Conservation (phyloP, 371 early-diverging fungal genomes). For the Lichtheimia hyalospora region DNA sequence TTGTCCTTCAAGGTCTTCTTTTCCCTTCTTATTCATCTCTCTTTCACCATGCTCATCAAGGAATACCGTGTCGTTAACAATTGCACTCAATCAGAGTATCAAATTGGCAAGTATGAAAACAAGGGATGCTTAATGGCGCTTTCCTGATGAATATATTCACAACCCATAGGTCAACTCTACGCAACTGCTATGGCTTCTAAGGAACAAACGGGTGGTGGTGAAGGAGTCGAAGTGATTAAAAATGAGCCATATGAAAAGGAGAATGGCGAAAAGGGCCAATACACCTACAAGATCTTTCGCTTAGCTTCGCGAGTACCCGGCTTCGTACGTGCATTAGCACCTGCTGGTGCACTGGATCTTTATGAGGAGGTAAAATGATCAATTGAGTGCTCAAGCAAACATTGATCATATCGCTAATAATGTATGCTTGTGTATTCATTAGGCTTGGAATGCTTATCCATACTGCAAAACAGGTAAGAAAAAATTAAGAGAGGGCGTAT, state of each 20-base stretch:
- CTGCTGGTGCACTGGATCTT: conserved; percentile 63
- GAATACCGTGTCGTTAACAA: conserved; percentile 74
- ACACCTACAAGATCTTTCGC: conserved; percentile 75
- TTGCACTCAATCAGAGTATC: conserved; percentile 70
- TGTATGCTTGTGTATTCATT: background rate
- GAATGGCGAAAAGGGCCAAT: conserved; percentile 69
- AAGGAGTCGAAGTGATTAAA: conserved; percentile 40
- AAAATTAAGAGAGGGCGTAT: no score
- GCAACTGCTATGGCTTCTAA: conserved; percentile 75
- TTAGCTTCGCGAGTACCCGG: conserved; percentile 63
- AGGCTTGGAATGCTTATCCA: conserved; percentile 86
- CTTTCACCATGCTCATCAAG: conserved; percentile 57
- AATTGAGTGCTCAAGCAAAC: no score
- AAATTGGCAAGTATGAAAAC: conserved; percentile 36
- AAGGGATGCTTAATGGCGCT: background rate
- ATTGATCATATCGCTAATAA: background rate
- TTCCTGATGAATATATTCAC: background rate
- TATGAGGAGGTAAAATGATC: conserved; percentile 70
- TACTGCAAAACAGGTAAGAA: conserved; percentile 79
- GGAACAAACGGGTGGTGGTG: conserved; percentile 72
- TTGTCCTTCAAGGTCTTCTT: no score
- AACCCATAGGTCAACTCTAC: conserved; percentile 60
- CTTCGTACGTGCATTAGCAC: conserved; percentile 58
- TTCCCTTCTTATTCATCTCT: background rate
- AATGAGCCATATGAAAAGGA: conserved; percentile 52